These are phyloP conservation scores for Myriosclerotinia curreyana DNA, from an alignment of 2,329 filamentous ascomycete species.

Conservation along the genomic window DNA sequence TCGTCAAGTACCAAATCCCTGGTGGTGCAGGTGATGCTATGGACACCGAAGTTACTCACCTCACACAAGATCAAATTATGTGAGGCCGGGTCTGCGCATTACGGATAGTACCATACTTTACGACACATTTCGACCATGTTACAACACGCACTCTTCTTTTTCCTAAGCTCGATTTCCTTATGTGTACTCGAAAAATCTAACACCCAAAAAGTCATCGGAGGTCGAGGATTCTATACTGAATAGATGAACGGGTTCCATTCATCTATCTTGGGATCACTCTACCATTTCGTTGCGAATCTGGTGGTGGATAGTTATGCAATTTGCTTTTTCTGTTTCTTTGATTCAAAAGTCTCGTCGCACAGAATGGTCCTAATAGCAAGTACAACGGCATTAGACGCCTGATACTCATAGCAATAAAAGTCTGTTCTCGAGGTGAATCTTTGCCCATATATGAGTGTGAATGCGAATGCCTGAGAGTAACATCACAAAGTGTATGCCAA, in stretches of 20 bases:
- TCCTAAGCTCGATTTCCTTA: conserved; percentile 16
- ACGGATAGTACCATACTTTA: background rate
- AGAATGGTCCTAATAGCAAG: conserved; percentile 19
- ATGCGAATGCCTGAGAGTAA: background rate
- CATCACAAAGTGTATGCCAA: conserved; percentile 6
- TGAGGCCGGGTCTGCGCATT: conserved; percentile 43
- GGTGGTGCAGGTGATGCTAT: conserved; percentile 58
- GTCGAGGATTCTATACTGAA: conserved; percentile 1
- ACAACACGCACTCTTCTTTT: conserved; percentile 19
- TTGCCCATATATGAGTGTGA: background rate
- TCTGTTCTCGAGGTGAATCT: conserved; percentile 12
- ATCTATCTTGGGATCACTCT: background rate
- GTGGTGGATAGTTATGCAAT: conserved; percentile 15
- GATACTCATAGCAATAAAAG: conserved; percentile 19
- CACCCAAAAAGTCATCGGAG: conserved; percentile 9
- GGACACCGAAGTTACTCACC: conserved; percentile 74
- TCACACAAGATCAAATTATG: conserved; percentile 99
- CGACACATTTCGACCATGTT: conserved; percentile 9
- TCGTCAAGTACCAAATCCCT: conserved; percentile 84
- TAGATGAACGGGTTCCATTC: background rate
- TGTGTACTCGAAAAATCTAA: conserved; percentile 17
- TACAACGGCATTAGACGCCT: conserved; percentile 22
- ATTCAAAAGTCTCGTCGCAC: conserved; percentile 24
- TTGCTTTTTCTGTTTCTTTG: conserved; percentile 17
- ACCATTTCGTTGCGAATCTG: conserved; percentile 15